Conservation (phyloP, 225 moss, liverwort and hornwort genomes). For the Pseudisothecium myosuroides region DNA sequence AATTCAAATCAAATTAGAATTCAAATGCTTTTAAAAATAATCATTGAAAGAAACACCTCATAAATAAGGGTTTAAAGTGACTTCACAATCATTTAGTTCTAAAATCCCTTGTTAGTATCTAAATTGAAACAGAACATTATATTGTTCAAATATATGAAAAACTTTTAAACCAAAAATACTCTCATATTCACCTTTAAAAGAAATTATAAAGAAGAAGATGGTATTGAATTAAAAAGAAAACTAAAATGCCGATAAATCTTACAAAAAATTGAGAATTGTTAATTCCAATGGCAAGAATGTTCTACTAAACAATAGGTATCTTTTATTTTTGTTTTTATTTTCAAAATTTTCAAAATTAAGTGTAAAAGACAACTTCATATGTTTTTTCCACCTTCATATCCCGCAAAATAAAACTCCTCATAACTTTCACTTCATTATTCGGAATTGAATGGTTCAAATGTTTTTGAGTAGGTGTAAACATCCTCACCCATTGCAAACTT, state of each 20-base stretch:
- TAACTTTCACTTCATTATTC: neutral
- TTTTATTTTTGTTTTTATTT: neutral
- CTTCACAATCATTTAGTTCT: too few species aligned
- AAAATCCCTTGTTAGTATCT: too few species aligned
- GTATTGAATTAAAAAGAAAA: too few species aligned
- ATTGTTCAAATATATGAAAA: too few species aligned
- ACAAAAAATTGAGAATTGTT: neutral
- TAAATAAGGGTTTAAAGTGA: too few species aligned
- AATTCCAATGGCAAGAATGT: fast-evolving
- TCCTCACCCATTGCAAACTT: too few species aligned
- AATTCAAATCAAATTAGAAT: too few species aligned
- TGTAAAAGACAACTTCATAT: neutral
- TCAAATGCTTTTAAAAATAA: too few species aligned
- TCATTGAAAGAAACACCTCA: too few species aligned
- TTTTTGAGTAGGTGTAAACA: neutral
- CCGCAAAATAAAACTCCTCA: neutral
- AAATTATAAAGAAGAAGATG: neutral
- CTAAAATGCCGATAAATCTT: fast-evolving
- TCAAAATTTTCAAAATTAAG: neutral
- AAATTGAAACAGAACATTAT: too few species aligned
- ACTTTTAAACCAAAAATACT: neutral
- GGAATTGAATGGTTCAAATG: neutral
- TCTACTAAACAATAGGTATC: neutral
- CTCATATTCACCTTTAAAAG: neutral
- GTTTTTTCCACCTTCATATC: neutral